These are phyloP conservation scores for Boletus fagicola DNA, from an alignment of 768 basidiomycete species.

Conservation along the genomic window DNA sequence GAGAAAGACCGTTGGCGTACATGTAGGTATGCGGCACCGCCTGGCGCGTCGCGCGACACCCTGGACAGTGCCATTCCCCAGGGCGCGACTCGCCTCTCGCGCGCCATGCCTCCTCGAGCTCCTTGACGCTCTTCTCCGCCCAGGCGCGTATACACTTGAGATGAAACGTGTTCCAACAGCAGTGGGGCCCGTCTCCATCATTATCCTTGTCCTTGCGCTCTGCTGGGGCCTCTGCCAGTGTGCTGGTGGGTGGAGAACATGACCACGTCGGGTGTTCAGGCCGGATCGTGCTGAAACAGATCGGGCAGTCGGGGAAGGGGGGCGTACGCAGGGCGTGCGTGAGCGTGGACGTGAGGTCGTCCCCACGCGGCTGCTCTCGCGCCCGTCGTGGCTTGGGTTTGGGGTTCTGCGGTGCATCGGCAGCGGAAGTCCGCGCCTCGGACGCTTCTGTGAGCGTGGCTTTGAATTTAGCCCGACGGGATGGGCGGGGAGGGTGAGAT, in stretches of 20 bases:
- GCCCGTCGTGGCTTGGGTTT: slow-evolving; percentile 3
- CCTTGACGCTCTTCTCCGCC: slow-evolving; percentile 81
- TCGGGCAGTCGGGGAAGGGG: slow-evolving; percentile 77
- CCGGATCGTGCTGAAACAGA: slow-evolving; percentile 78
- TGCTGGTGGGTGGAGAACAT: slow-evolving; percentile 56
- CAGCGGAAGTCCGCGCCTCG: background rate
- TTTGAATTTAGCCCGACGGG: slow-evolving; percentile 38
- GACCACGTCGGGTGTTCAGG: slow-evolving; percentile 86
- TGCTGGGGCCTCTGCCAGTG: background rate
- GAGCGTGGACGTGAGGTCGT: slow-evolving; percentile 75
- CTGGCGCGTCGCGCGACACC: slow-evolving; percentile 81
- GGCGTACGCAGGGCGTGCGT: slow-evolving; percentile 62
- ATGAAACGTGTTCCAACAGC: slow-evolving; percentile 92
- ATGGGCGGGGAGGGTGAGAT: slow-evolving; percentile 10
- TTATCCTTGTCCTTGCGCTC: slow-evolving; percentile 12
- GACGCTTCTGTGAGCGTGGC: slow-evolving; percentile 33
- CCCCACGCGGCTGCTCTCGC: slow-evolving; percentile 30
- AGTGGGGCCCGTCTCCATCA: slow-evolving; percentile 41
- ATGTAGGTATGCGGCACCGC: slow-evolving; percentile 63
- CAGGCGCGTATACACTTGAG: slow-evolving; percentile 85
- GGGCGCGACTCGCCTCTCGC: slow-evolving; percentile 63
- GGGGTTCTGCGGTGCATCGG: background rate
- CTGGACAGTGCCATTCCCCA: slow-evolving; percentile 92
- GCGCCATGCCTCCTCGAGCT: slow-evolving; percentile 67
- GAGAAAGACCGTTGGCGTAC: slow-evolving; percentile 33